A percentile compares a stretch with the other conserved stretches of the same genome.
phyloP scores from a whole-genome alignment of 495 filamentous ascomycete species.

The Parmelia sp. region DNA sequence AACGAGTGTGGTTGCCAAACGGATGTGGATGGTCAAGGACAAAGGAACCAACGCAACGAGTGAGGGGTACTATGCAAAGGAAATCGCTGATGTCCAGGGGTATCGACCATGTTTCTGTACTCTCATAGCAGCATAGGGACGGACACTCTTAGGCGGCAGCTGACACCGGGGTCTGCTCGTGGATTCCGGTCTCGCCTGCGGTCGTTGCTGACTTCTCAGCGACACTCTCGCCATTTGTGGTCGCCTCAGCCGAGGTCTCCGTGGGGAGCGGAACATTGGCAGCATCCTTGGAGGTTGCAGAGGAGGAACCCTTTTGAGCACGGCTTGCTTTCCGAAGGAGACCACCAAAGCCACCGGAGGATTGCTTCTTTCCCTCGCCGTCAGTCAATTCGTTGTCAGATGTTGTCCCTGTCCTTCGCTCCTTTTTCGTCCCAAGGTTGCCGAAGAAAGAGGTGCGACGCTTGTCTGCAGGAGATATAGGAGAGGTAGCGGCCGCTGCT shows the following conservation, averaged over 20 bases:
- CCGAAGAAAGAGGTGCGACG: constrained; percentile 53
- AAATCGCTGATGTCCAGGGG: constrained; percentile 6
- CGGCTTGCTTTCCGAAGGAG: constrained; percentile 54
- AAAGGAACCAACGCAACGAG: constrained; percentile 1
- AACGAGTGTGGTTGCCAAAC: not conserved
- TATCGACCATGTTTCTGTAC: constrained; percentile 1
- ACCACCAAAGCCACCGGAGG: constrained; percentile 47
- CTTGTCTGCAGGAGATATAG: constrained; percentile 44
- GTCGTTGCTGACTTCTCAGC: constrained; percentile 12
- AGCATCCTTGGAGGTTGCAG: constrained; percentile 7
- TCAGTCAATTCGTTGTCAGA: constrained; percentile 47
- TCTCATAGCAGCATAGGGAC: not conserved
- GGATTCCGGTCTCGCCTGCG: constrained; percentile 9
- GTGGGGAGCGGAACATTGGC: constrained; percentile 13
- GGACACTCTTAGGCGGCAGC: constrained; percentile 12
- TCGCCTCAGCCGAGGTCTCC: constrained; percentile 14
- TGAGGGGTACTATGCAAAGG: constrained; percentile 5
- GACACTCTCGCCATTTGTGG: constrained; percentile 13
- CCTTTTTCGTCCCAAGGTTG: constrained; percentile 45
- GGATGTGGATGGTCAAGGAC: not conserved
- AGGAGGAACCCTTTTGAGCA: constrained; percentile 31
- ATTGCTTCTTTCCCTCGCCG: constrained; percentile 43
- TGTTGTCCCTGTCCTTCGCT: constrained; percentile 43
- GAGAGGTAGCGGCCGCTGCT: constrained; percentile 25
- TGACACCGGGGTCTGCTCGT: constrained; percentile 18